Conservation (phyloP, 164 flowering plant species). For the Macadamia integrifolia region DNA sequence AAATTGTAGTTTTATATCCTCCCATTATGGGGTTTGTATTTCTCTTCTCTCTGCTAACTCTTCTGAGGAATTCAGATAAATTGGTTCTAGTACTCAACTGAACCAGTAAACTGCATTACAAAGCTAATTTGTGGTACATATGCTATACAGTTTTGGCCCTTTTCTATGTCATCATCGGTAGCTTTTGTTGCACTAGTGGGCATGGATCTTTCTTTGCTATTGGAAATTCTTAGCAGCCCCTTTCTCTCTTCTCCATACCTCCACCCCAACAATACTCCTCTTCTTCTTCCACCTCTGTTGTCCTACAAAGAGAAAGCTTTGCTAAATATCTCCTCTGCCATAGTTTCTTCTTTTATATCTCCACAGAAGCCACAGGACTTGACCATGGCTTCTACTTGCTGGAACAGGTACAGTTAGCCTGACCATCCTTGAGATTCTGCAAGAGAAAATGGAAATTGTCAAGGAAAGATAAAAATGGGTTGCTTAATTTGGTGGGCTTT, state of each 20-base stretch:
- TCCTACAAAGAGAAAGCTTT: not conserved
- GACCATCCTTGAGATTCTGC: constrained; percentile 34
- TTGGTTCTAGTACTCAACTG: not conserved
- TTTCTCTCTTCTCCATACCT: not conserved
- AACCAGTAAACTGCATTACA: not conserved
- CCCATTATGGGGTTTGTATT: too few relatives aligned
- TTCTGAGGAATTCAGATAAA: too few relatives aligned
- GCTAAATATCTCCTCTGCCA: not conserved
- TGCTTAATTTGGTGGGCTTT: not conserved
- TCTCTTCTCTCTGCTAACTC: too few relatives aligned
- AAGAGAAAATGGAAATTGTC: constrained; percentile 6
- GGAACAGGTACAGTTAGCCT: not conserved
- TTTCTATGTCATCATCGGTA: not conserved
- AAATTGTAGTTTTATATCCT: too few relatives aligned
- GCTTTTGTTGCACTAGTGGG: not conserved
- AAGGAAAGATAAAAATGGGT: not conserved
- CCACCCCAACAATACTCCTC: not conserved
- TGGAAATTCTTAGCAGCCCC: not conserved
- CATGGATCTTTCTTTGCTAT: not conserved
- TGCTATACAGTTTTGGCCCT: not conserved
- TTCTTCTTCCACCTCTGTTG: not conserved
- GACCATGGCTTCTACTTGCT: not conserved
- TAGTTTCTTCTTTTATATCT: not conserved
- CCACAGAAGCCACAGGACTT: not conserved
- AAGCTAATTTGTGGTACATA: not conserved